phyloP scores from a whole-genome alignment of 208 protist species.

The Crithidia expoeki region DNA sequence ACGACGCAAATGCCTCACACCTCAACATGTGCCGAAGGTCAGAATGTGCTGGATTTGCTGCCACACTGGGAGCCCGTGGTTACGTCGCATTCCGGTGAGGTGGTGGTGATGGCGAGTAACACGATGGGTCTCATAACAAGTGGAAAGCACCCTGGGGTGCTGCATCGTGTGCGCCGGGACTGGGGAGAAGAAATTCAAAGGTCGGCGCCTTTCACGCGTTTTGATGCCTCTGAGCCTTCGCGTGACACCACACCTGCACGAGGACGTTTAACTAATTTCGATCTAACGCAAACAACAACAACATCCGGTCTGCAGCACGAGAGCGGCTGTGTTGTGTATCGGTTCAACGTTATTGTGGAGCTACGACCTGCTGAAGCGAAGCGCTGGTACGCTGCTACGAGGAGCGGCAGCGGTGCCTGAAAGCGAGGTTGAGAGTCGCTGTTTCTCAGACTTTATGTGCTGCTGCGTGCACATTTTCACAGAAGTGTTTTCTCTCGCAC shows the following conservation, averaged over 20 bases:
- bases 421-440: neutral
- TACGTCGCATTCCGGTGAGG: constrained; percentile 17
- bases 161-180: constrained; percentile 65
- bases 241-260: neutral
- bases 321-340: neutral
- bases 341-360: constrained; percentile 79
- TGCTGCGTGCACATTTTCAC: too few relatives aligned
- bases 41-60: constrained; percentile 16
- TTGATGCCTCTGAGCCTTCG: too few relatives aligned
- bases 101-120: constrained; percentile 44
- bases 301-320: neutral
- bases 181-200: constrained; percentile 27
- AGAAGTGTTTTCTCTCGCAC: too few relatives aligned
- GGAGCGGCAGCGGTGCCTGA: neutral
- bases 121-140: constrained; percentile 52
- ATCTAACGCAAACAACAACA: neutral
- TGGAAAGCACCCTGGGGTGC: constrained; percentile 40
- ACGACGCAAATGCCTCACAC: neutral
- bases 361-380: constrained; percentile 51
- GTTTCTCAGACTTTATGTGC: neutral
- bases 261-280: neutral
- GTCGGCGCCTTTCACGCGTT: too few relatives aligned
- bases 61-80: constrained; percentile 32
- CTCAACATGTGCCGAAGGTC: neutral
- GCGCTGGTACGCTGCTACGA: constrained; percentile 31